Evolutionary conservation across 345 rosid genomes (phyloP), one percentile per base, ranked within the genome.

Genomic region (Gossypium turneri): DNA sequence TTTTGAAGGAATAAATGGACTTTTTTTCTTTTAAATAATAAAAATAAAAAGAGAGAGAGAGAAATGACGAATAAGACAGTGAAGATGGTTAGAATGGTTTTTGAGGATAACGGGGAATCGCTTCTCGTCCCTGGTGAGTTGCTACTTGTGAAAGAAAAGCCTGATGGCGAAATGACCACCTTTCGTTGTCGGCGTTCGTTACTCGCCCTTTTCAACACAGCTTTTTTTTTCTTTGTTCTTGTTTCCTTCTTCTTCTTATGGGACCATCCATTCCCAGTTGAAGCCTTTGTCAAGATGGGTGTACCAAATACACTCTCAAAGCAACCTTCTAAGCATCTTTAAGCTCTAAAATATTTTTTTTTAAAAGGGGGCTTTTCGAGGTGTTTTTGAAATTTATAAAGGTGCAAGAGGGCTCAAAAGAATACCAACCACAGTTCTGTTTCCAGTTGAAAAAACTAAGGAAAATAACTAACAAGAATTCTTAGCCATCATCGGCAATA

Each of bases 111-210:
- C 38, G 22, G 38, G 70, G 38, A 45, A 44, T 67, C 70, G 12
- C 19, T 20, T 12, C 70, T 34, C 7, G 1, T 34, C 70, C 38
- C 16, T 48, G 12, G 29, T 9, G 61, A 22, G 15, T 52, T 51
- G 41, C 41, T 34, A 34, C 41, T 34, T 34, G 24, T 16, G 9
- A 16, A 25, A 4, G 44, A 11, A 59, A 61, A 51, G 60, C 45
- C 25, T 17, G 47, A 69, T 69, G 73, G 73, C 59, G 25, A 69
- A 69, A 51, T 16, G 16, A 29, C 73, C 25, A 52, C 22, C 56
- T 15, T 67, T 47, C 29, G 53, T 29, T 51, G 51, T 71, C 74
- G 64, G 64, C 7, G n/a, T 29, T 1, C 12, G 34, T 27, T 7
- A 25, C 0, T 58, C 16, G 19, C 43, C 65, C 43, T 51, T 25